phyloP scores from a whole-genome alignment of 1,284 basidiomycete genomes.

The Irpex sp. region DNA sequence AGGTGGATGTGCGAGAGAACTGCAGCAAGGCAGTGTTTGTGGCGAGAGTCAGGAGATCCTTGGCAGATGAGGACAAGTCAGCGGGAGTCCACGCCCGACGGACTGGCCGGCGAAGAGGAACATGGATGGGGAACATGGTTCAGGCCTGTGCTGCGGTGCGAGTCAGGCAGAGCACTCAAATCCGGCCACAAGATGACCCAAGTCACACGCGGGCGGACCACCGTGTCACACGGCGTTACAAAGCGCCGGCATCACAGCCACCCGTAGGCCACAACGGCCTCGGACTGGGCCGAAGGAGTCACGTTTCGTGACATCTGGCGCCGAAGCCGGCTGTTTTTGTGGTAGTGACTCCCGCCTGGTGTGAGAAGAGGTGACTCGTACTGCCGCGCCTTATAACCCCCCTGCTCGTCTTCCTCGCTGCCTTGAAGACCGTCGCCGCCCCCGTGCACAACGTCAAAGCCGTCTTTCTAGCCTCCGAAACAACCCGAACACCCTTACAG shows the following conservation, averaged over 20 bases:
- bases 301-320: not conserved
- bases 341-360: constrained; percentile 21
- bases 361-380: constrained; percentile 17
- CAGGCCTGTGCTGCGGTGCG: not conserved
- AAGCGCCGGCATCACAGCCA: not conserved
- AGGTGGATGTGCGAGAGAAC: not conserved
- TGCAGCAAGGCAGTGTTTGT: not conserved
- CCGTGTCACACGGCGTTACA: not conserved
- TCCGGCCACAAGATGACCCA: not conserved
- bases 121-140: not conserved
- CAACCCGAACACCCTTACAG: constrained; percentile 9
- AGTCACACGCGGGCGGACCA: not conserved
- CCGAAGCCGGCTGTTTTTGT: not conserved
- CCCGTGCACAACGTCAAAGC: constrained; percentile 2
- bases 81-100: too few relatives aligned
- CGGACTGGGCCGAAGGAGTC: not conserved
- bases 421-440: constrained; percentile 5
- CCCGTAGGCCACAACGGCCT: not conserved
- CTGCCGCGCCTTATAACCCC: constrained; percentile 24
- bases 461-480: constrained; percentile 6
- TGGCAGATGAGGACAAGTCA: not conserved
- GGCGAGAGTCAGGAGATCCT: not conserved
- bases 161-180: not conserved
- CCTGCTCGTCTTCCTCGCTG: constrained; percentile 7
- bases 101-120: not conserved